Conservation (phyloP, 208 protist genomes). For the Wallacemonas rigidus region DNA sequence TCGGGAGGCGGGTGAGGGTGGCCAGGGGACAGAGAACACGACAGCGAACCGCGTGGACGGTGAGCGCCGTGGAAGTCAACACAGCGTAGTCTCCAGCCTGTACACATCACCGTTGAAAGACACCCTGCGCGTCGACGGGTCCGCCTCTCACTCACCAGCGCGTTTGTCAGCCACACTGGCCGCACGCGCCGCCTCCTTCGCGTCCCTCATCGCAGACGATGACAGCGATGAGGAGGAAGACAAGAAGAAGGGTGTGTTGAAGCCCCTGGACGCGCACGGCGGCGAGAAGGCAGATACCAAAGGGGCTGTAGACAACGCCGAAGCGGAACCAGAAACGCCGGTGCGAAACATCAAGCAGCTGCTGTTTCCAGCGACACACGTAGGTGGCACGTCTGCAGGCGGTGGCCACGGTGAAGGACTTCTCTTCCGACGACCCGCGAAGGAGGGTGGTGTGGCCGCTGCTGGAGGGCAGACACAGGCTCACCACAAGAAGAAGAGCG, state of each 20-base stretch:
- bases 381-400: conserved; percentile 18
- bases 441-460: no score
- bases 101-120: not conserved
- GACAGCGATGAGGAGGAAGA: conserved; percentile 13
- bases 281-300: conserved; percentile 5
- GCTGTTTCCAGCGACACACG: conserved; percentile 18
- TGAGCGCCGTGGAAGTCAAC: no score
- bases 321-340: not conserved
- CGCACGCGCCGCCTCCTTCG: not conserved
- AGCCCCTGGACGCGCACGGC: not conserved
- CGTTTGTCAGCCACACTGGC: not conserved
- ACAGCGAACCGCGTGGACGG: no score
- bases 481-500: not conserved
- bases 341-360: conserved; percentile 23
- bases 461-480: no score
- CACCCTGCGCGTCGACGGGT: not conserved
- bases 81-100: not conserved
- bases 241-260: not conserved
- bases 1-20: conserved; percentile 8
- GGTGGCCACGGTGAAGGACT: not conserved
- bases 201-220: conserved; percentile 2
- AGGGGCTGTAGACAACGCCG: not conserved
- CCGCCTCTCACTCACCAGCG: not conserved
- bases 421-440: not conserved
- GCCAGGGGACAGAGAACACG: no score